Percentiles rank a stretch among this genome's conserved stretches.
Conservation (phyloP, 2,329 filamentous ascomycete species). For the Sclerotinia minor region DNA sequence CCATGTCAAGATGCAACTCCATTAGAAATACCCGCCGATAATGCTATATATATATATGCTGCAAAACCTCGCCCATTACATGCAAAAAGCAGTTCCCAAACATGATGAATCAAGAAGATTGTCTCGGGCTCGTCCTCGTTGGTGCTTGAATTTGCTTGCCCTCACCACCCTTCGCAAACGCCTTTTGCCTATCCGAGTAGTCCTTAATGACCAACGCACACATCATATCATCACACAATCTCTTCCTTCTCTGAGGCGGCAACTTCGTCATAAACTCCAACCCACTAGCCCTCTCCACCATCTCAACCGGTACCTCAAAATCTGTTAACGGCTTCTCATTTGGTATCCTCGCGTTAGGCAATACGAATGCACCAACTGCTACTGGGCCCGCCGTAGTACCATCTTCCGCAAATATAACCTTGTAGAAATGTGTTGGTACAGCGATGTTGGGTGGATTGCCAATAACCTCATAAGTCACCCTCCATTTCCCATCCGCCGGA, state of each 20-base stretch:
- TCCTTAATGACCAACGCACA: constrained; percentile 85
- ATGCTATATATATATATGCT: constrained; percentile 22
- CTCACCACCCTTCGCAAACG: constrained; percentile 45
- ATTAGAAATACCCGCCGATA: background rate
- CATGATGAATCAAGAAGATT: constrained; percentile 29
- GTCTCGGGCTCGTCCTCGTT: constrained; percentile 39
- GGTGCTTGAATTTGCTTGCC: constrained; percentile 27
- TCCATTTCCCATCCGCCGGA: constrained; percentile 85
- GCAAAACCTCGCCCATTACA: constrained; percentile 28
- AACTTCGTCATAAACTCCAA: constrained; percentile 86
- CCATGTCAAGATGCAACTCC: constrained; percentile 30
- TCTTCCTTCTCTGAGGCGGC: constrained; percentile 69
- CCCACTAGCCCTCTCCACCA: constrained; percentile 86
- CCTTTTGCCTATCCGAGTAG: constrained; percentile 64
- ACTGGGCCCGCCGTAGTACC: constrained; percentile 69
- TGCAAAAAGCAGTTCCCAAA: constrained; percentile 5
- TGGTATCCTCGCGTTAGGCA: constrained; percentile 86
- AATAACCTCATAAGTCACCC: constrained; percentile 93
- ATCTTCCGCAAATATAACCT: constrained; percentile 96
- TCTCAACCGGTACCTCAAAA: constrained; percentile 94
- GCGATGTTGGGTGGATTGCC: constrained; percentile 90
- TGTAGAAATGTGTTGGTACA: constrained; percentile 98
- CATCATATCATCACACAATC: constrained; percentile 80
- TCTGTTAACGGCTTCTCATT: constrained; percentile 85
- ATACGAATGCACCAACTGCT: constrained; percentile 87